phyloP scores from a whole-genome alignment of 306 rosid species.

The Lotus japonicus region DNA sequence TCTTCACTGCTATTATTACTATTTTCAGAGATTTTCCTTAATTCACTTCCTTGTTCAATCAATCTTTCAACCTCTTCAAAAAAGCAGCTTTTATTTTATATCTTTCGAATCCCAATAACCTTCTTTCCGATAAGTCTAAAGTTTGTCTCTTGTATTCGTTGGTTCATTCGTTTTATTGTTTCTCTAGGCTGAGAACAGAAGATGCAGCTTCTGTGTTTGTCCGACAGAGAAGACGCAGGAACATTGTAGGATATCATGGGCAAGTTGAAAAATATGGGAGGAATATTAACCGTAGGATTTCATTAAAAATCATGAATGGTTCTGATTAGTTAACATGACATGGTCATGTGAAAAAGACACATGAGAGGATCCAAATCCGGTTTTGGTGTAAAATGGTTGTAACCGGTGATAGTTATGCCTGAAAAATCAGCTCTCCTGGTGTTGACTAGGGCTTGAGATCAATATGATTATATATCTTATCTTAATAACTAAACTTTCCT shows the following conservation, averaged over 20 bases:
- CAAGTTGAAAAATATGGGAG: too few relatives aligned
- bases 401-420: neutral
- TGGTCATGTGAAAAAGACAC: too few relatives aligned
- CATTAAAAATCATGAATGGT: too few relatives aligned
- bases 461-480: neutral
- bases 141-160: neutral
- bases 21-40: neutral
- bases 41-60: neutral
- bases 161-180: neutral
- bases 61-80: neutral
- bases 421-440: neutral
- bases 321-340: too few relatives aligned
- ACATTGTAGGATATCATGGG: too few relatives aligned
- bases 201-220: constrained; percentile 69
- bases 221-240: too few relatives aligned
- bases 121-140: neutral
- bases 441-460: constrained; percentile 6
- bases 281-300: too few relatives aligned
- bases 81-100: constrained; percentile 3
- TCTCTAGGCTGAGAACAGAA: constrained; percentile 13
- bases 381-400: neutral
- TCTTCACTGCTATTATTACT: neutral
- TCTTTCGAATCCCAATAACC: constrained; percentile 23
- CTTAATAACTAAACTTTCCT: constrained; percentile 1
- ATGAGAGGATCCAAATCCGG: too few relatives aligned